Conservation (phyloP, 495 filamentous ascomycete species). For the Neurospora africana region DNA sequence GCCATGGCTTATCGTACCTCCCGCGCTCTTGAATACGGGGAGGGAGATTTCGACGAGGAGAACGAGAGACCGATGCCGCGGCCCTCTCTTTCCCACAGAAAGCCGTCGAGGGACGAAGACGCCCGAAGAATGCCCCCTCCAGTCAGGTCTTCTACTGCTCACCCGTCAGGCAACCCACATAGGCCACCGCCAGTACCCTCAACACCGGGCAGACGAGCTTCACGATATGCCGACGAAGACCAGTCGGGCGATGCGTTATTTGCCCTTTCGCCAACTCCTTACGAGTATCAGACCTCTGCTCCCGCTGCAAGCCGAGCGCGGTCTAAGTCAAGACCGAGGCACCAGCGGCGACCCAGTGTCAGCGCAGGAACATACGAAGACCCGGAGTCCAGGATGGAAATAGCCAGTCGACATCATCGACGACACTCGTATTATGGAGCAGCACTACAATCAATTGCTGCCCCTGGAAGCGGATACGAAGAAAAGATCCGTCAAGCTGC, state of each 20-base stretch:
- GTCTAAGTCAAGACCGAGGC: background rate
- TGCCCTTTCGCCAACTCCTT: constrained; percentile 20
- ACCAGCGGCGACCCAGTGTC: constrained; percentile 11
- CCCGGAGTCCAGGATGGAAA: constrained; percentile 18
- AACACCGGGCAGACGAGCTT: constrained; percentile 20
- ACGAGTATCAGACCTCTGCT: constrained; percentile 11
- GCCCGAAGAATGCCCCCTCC: constrained; percentile 33
- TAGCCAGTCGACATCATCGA: constrained; percentile 15
- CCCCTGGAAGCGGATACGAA: constrained; percentile 32
- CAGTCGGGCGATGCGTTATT: constrained; percentile 21
- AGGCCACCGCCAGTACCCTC: constrained; percentile 26
- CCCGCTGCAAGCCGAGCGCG: constrained; percentile 4
- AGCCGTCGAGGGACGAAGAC: constrained; percentile 25
- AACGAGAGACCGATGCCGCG: constrained; percentile 25
- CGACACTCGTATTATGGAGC: constrained; percentile 24
- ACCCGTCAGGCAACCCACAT: constrained; percentile 22
- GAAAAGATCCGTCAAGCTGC: constrained; percentile 37
- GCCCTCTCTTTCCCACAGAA: constrained; percentile 29
- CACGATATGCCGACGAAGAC: constrained; percentile 27
- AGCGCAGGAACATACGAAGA: constrained; percentile 14
- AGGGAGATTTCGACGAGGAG: constrained; percentile 21
- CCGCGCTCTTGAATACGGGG: constrained; percentile 10
- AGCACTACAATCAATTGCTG: constrained; percentile 4
- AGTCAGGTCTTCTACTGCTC: constrained; percentile 29
- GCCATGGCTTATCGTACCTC: constrained; percentile 31